phyloP scores from a whole-genome alignment of 2,329 filamentous ascomycete species.

The Cercospora sp. region DNA sequence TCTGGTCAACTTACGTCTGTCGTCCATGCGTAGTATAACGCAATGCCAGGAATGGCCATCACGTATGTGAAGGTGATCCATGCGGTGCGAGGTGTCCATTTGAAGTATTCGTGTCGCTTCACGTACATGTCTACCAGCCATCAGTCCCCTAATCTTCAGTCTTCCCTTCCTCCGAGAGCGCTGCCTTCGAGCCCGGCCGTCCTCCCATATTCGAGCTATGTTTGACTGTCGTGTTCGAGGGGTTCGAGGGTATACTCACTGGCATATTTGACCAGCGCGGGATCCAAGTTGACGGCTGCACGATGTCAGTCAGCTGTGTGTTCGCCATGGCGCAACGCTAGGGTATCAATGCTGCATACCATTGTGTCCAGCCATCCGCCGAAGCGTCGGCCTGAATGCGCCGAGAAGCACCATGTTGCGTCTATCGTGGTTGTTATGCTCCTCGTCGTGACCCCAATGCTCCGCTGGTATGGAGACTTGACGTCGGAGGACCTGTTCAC shows the following conservation, averaged over 20 bases:
- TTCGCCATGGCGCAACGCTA: neutral
- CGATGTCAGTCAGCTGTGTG: slow-evolving; percentile 24
- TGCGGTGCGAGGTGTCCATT: slow-evolving; percentile 84
- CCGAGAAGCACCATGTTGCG: slow-evolving; percentile 15
- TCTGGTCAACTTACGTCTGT: slow-evolving; percentile 73
- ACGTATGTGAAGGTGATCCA: slow-evolving; percentile 77
- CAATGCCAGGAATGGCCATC: slow-evolving; percentile 66
- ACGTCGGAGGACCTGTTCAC: neutral
- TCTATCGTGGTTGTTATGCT: slow-evolving; percentile 11
- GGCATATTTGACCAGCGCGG: slow-evolving; percentile 58
- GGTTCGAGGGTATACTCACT: slow-evolving; percentile 45
- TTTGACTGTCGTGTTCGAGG: neutral
- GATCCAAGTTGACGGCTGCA: slow-evolving; percentile 54
- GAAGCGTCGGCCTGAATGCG: slow-evolving; percentile 15
- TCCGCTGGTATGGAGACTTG: neutral
- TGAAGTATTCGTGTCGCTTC: slow-evolving; percentile 91
- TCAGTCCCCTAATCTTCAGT: slow-evolving; percentile 16
- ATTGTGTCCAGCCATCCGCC: slow-evolving; percentile 43
- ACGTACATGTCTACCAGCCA: slow-evolving; percentile 69
- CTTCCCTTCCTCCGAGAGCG: neutral
- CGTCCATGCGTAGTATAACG: slow-evolving; percentile 73
- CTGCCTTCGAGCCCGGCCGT: neutral
- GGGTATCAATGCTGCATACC: slow-evolving; percentile 29
- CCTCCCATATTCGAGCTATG: neutral
- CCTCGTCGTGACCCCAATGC: neutral